Evolutionary conservation across 2,329 filamentous ascomycete genomes (phyloP), one percentile per base, ranked within the genome.

Genomic region (Neonectria ditissima): DNA sequence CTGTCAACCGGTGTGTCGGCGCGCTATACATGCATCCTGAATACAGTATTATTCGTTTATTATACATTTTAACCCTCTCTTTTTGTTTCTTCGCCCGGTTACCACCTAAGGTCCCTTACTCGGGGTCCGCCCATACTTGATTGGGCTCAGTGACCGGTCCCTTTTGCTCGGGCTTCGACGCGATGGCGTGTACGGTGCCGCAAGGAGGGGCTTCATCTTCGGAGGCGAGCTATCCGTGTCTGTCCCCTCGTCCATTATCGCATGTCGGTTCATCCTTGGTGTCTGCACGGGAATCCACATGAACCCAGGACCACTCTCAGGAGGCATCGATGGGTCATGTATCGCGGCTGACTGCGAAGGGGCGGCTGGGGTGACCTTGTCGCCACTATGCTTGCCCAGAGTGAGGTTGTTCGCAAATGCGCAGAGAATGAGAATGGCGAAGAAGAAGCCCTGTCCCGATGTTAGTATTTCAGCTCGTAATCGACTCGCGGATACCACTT

Each of bases 191-290:
- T 79, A 80, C 5, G 80, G 79, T 4, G 82, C 77, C n/a, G 78
- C 74, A 56, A 82, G 78, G 18, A 86, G 73, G 1, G 78, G 68
- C 61, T 78, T 81, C 57, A 80, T 75, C 39, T 76, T 77, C 5
- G 79, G 78, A 0, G 84, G 83, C 8, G 84, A 84, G 26, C 68
- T 82, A 58, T 88, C 86, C 3, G 84, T 86, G 43, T 87, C 86
- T 0, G 81, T 83, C 1, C 76, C 81, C 9, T 85, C 83, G 53
- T 81, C 80, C 10, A 80, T 62, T 51, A 80, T 73, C n/a, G 77
- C 76, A 50, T 82, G 80, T 22, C 84, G 79, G 56, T 80, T 80
- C 53, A 79, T 71, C 32, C 74, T 79, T 5, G 84, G 83, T 14
- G 83, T 86, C 67, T 84, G 82, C 26, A 85, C 80, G 4, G 83